Base-by-base conservation (phyloP, 1,139 yeast genomes). In the Komagataea norvegica region DNA sequence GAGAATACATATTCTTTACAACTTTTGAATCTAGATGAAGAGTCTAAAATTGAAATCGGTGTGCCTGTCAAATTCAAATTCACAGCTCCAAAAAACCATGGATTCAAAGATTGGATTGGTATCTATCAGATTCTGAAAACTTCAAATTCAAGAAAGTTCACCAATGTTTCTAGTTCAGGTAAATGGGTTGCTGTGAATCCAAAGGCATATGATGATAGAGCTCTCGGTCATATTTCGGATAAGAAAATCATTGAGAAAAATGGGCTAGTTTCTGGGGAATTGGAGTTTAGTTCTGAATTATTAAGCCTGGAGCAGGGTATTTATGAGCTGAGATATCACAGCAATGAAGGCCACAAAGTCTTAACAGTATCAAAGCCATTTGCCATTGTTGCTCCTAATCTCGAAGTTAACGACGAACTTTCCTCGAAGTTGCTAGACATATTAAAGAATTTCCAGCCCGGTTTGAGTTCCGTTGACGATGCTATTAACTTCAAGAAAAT, bases 271-370 rank as follows among this genome's bases (percentile, higher is more conserved):
- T 49, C 57, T 4, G 93, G 93, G 1, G 48, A 59, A n/a, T 67
- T 75, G 10, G 62, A 53, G 7, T 85, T 85, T 51, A 60, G 64
- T 9, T 69, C 70, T 8, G 68, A 70, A 8, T 62, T 70, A 34
- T 61, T 81, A 33, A 71, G 71, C 51, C 82, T 84, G 78, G 82
- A 79, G 49, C 76, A 72, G 38, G 95, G 95, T 0, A 67, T 77
- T 29, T 85, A 78, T 59, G 93, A 85, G 59, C 72, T 85, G 52
- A 70, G 95, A 58, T 83, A 82, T 52, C 94, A 86, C 55, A 67
- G 74, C 37, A 74, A 72, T 37, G 79, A 77, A 20, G 74, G 79
- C 43, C 95, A 86, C 56, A 82, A 77, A 44, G 94, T 85, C 21
- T 67, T 80, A 25, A 70, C 72, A 42, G 70, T 79, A 33, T 77